Conservation (phyloP, 331 rosid genomes). For the Malus hybrid region DNA sequence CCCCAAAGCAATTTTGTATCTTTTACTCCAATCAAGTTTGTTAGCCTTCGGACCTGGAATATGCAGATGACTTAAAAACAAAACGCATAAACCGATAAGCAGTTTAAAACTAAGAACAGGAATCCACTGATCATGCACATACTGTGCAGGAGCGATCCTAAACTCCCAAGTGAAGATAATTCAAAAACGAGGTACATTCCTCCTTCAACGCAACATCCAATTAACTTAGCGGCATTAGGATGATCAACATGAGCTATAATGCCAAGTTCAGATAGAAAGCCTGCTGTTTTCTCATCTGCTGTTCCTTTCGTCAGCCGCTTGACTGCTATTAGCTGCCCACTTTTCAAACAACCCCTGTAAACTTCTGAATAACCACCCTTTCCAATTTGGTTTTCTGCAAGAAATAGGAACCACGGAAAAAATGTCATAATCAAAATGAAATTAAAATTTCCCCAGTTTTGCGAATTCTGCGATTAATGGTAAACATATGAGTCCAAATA, state of each 20-base stretch:
- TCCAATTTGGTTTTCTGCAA: conserved; percentile 61
- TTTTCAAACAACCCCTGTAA: conserved; percentile 51
- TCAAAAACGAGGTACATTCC: conserved; percentile 67
- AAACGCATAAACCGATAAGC: conserved; percentile 5
- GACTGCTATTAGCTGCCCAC: conserved; percentile 64
- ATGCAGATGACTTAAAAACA: not conserved
- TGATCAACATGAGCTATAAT: conserved; percentile 64
- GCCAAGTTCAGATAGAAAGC: conserved; percentile 65
- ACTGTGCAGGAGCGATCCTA: conserved; percentile 77
- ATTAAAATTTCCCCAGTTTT: not conserved
- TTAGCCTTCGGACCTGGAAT: conserved; percentile 36
- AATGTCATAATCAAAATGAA: conserved; percentile 3
- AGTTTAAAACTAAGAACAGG: conserved; percentile 3
- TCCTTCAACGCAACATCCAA: conserved; percentile 65
- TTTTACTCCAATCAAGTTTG: conserved; percentile 54
- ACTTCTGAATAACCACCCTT: conserved; percentile 72
- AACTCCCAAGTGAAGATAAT: conserved; percentile 60
- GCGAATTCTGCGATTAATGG: not conserved
- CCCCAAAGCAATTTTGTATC: conserved; percentile 65
- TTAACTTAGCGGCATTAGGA: conserved; percentile 63
- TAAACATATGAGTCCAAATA: not conserved
- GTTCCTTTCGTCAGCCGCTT: conserved; percentile 54
- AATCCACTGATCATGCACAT: not conserved
- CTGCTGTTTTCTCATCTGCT: conserved; percentile 45
- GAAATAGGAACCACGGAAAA: conserved; percentile 13